Base-by-base conservation (phyloP, 1,284 basidiomycete genomes). In the Rhodotorula sp. region DNA sequence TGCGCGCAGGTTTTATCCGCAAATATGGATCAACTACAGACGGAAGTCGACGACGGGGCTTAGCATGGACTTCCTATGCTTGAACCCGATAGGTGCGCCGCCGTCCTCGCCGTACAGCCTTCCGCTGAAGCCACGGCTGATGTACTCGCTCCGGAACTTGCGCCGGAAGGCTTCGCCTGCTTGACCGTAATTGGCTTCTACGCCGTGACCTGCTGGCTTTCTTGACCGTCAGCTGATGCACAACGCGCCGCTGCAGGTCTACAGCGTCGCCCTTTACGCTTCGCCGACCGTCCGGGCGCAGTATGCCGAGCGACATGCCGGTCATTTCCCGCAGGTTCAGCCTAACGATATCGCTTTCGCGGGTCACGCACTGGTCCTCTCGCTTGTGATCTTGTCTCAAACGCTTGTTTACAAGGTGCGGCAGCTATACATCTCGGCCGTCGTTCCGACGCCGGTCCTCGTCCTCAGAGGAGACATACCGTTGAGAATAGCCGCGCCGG, bases 391-490 rank as follows among this genome's bases (percentile, higher is more conserved):
- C 5, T 47, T 79, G 16, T 18, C 21, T 0, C 76, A 77, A 54
- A 70, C 73, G 8, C 67, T 71, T 57, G 31, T 73, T 21, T 78
- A 92, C 80, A 90, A 92, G 82, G 90, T 89, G 71, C 54, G 74
- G 69, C 34, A 34, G n/a, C n/a, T n/a, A n/a, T n/a, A n/a, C n/a
- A n/a, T n/a, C n/a, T n/a, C n/a, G n/a, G n/a, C n/a, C n/a, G n/a
- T n/a, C n/a, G n/a, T n/a, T n/a, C n/a, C n/a, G n/a, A n/a, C n/a
- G n/a, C n/a, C n/a, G n/a, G n/a, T n/a, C n/a, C n/a, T n/a, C n/a
- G n/a, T n/a, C n/a, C n/a, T n/a, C n/a, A n/a, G n/a, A n/a, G n/a
- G n/a, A n/a, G n/a, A n/a, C n/a, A n/a, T n/a, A n/a, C n/a, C n/a
- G n/a, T n/a, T n/a, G n/a, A n/a, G n/a, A n/a, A n/a, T n/a, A n/a